Evolutionary conservation across 345 rosid genomes (phyloP), one percentile per base, ranked within the genome.

Genomic region (Physaria fendleri): DNA sequence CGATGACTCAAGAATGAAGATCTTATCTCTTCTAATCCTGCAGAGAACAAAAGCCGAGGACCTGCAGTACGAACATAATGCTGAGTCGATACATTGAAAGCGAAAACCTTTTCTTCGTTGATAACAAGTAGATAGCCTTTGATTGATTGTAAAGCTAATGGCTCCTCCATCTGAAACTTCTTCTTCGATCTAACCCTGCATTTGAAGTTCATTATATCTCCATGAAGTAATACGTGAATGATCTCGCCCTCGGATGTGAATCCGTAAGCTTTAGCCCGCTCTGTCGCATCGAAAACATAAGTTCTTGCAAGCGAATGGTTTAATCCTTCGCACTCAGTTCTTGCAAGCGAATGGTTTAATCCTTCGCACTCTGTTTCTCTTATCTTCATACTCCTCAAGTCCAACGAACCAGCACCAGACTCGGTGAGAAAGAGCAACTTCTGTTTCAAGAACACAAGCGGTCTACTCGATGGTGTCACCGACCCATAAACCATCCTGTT

Each of bases 231-330:
- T 0, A 88, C 79, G 27, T 92, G 93, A 69, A 88, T 83, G 66
- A 88, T 58, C 55, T 88, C 88, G 4, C 98, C 95, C 2, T 82
- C 95, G 0, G 82, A 79, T n/a, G 98, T 88, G 49, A 75, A 82
- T 7, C 97, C 98, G 46, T 86, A 92, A 0, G 97, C 97, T 70
- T 92, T 92, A 42, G 98, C 86, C 74, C 98, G 73, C 48, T 88
- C 94, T 0, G 85, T 73, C 7, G 84, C 78, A 58, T 86, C 95
- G 8, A 92, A 89, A 28, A 79, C 86, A 50, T 89, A 89, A 37
- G 63, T 79, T 59, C 73, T 68, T 18, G 79, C 89, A 16, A 81
- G 72, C 11, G 94, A 83, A 61, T 78, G 81, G 62, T 93, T 85
- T 57, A 86, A 52, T 0, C n/a, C n/a, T n/a, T n/a, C n/a, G n/a